phyloP scores from a whole-genome alignment of 345 rosid genomes.

The Populus deltoides region DNA sequence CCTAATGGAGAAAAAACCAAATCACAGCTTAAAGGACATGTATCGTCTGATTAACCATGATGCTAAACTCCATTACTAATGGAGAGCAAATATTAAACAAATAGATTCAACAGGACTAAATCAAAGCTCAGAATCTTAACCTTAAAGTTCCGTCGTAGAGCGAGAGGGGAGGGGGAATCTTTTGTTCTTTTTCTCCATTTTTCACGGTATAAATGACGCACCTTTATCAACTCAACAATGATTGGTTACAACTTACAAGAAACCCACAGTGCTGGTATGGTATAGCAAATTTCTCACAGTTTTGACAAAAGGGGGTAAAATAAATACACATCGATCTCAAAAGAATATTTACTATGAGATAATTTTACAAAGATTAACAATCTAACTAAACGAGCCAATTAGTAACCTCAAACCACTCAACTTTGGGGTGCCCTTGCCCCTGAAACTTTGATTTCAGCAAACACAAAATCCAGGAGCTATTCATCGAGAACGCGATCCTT shows the following conservation, averaged over 20 bases:
- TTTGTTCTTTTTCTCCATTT: neutral
- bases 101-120: no score
- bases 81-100: no score
- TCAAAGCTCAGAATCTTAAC: neutral
- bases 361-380: constrained; percentile 35
- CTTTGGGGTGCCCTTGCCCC: constrained; percentile 24
- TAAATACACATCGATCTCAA: constrained; percentile 26
- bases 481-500: constrained; percentile 12
- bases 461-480: constrained; percentile 17
- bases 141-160: neutral
- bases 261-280: neutral
- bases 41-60: no score
- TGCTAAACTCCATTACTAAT: no score
- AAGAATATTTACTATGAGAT: constrained; percentile 39
- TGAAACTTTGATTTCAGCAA: constrained; percentile 15
- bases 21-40: no score
- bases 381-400: constrained; percentile 25
- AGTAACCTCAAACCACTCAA: constrained; percentile 33
- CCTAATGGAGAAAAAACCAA: no score
- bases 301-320: constrained; percentile 2
- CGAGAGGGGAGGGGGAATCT: neutral
- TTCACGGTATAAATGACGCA: constrained; percentile 2
- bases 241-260: constrained; percentile 12
- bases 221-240: constrained; percentile 7
- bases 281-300: constrained; percentile 10